phyloP scores from a whole-genome alignment of 805 yeast species.

The Kodamaea neixiangensis region DNA sequence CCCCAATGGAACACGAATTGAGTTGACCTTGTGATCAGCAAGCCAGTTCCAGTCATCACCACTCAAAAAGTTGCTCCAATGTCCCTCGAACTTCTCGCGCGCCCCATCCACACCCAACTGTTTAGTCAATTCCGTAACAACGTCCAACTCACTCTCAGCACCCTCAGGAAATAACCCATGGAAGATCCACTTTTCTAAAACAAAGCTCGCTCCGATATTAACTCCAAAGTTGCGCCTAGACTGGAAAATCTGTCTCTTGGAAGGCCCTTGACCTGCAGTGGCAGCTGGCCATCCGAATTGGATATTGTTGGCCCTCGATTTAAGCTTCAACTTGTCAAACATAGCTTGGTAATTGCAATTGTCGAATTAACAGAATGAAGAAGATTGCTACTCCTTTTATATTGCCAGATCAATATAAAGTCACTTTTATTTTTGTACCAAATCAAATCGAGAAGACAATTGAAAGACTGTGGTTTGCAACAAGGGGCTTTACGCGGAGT shows the following conservation, averaged over 20 bases:
- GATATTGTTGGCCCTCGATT: slow-evolving; percentile 25
- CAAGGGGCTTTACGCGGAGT: neutral
- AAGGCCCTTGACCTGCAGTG: slow-evolving; percentile 35
- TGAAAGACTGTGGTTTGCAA: neutral
- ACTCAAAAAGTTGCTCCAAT: slow-evolving; percentile 63
- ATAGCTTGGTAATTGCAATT: slow-evolving; percentile 12
- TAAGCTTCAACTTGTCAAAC: slow-evolving; percentile 37
- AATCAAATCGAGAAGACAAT: slow-evolving; percentile 3
- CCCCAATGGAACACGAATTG: slow-evolving; percentile 86
- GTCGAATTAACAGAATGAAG: neutral
- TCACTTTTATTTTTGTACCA: neutral
- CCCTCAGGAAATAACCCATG: slow-evolving; percentile 60
- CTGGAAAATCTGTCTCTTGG: slow-evolving; percentile 53
- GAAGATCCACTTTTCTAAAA: slow-evolving; percentile 78
- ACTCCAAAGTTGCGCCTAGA: slow-evolving; percentile 75
- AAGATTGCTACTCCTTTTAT: slow-evolving; percentile 1
- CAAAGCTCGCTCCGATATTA: slow-evolving; percentile 80
- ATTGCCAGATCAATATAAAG: neutral
- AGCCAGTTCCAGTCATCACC: slow-evolving; percentile 85
- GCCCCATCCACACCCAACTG: slow-evolving; percentile 57
- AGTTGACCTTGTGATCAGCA: slow-evolving; percentile 63
- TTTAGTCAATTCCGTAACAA: slow-evolving; percentile 52
- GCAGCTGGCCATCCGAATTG: slow-evolving; percentile 34
- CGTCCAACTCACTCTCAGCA: slow-evolving; percentile 72
- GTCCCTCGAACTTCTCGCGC: slow-evolving; percentile 52